Conservation (phyloP, 2,329 filamentous ascomycete species). For the Emmonsiellopsis sp. region DNA sequence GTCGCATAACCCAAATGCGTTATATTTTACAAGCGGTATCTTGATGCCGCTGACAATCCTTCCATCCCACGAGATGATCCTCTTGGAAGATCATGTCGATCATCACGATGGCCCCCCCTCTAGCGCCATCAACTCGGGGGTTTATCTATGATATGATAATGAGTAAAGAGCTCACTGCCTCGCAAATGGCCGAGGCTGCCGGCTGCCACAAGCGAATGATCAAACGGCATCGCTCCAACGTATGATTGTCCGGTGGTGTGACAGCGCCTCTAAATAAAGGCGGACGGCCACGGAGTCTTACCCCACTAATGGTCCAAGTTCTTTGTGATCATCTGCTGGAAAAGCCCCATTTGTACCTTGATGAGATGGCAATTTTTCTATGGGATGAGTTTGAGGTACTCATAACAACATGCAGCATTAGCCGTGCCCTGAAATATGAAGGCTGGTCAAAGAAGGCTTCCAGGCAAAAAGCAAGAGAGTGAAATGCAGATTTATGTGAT, state of each 20-base stretch:
- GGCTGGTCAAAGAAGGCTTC: conserved; percentile 23
- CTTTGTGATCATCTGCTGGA: conserved; percentile 17
- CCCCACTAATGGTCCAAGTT: conserved; percentile 16
- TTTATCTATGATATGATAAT: conserved; percentile 13
- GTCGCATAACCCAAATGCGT: not conserved
- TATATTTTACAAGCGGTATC: not conserved
- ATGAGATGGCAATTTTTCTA: conserved; percentile 17
- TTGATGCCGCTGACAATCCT: not conserved
- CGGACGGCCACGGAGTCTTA: conserved; percentile 16
- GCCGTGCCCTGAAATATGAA: conserved; percentile 14
- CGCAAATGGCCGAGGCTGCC: conserved; percentile 11
- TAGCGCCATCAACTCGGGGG: too few relatives aligned
- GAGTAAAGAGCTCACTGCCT: conserved; percentile 12
- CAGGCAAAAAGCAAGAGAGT: conserved; percentile 24
- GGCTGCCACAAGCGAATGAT: conserved; percentile 12
- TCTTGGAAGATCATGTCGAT: not conserved
- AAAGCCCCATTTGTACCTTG: conserved; percentile 12
- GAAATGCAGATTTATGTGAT: conserved; percentile 26
- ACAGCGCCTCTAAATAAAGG: conserved; percentile 12
- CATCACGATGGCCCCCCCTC: not conserved
- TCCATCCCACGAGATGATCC: not conserved
- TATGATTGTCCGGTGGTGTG: conserved; percentile 9
- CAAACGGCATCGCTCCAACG: conserved; percentile 9
- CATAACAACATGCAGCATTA: conserved; percentile 14
- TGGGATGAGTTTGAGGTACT: conserved; percentile 15